Conservation (phyloP, 768 basidiomycete species). For the Scleroderma bovista region DNA sequence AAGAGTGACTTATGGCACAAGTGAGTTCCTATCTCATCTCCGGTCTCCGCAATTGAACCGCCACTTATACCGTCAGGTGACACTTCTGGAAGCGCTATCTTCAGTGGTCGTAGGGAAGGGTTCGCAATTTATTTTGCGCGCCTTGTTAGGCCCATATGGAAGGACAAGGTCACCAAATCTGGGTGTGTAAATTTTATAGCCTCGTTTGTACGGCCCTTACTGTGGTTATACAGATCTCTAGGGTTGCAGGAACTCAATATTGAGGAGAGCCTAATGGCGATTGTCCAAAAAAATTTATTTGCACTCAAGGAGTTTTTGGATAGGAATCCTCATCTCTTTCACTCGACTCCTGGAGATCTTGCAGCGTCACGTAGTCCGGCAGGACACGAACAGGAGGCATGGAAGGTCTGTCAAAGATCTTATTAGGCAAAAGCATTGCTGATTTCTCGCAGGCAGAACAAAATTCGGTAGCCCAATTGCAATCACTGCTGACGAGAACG, state of each 20-base stretch:
- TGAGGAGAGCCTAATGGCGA: conserved; percentile 55
- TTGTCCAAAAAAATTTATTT: conserved; percentile 75
- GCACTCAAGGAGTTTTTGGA: conserved; percentile 72
- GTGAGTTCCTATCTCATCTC: conserved; percentile 32
- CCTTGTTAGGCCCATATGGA: conserved; percentile 85
- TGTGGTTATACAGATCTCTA: conserved; percentile 27
- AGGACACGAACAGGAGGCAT: conserved; percentile 77
- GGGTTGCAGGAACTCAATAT: conserved; percentile 56
- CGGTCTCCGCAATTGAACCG: not conserved
- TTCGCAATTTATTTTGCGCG: conserved; percentile 84
- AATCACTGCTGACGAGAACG: conserved; percentile 70
- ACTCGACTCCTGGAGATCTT: conserved; percentile 70
- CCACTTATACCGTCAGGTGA: conserved; percentile 39
- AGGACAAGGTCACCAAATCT: conserved; percentile 61
- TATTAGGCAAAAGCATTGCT: conserved; percentile 1
- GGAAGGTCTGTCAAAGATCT: conserved; percentile 53
- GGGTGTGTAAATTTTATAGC: conserved; percentile 38
- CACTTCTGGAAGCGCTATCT: conserved; percentile 67
- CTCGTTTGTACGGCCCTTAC: not conserved
- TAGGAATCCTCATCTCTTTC: conserved; percentile 82
- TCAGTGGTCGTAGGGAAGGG: conserved; percentile 86
- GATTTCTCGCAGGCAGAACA: conserved; percentile 61
- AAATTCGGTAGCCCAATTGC: conserved; percentile 71
- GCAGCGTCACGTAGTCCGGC: conserved; percentile 48
- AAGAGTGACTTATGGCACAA: conserved; percentile 68